These are phyloP conservation scores for Atractiella rhizophila DNA, from an alignment of 768 basidiomycete species.

Conservation along the genomic window DNA sequence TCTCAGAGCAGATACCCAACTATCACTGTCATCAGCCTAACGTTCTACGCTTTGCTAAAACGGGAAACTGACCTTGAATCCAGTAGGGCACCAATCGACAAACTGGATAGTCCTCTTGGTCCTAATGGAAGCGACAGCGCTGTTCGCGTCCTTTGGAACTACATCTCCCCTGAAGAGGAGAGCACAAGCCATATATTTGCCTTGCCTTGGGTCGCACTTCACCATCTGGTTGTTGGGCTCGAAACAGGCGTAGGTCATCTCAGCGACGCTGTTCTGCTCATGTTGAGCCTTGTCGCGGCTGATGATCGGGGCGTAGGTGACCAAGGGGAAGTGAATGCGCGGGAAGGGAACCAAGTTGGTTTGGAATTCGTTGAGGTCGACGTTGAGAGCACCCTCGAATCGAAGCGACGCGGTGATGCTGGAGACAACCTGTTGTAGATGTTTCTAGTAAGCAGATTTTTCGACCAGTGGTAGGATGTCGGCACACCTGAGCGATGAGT, in stretches of 20 bases:
- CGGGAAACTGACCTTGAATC: too few species aligned
- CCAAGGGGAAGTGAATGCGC: too few species aligned
- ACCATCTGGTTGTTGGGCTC: constrained; percentile 93
- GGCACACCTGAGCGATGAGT: constrained; percentile 86
- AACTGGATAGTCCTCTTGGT: constrained; percentile 95
- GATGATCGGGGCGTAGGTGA: constrained; percentile 79
- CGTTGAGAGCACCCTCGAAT: constrained; percentile 91
- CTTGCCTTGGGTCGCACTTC: constrained; percentile 83
- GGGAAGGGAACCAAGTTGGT: constrained; percentile 82
- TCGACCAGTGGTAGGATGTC: too few species aligned
- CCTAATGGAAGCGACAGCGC: constrained; percentile 79
- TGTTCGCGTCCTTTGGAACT: constrained; percentile 82
- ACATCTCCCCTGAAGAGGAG: constrained; percentile 42
- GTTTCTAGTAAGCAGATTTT: too few species aligned
- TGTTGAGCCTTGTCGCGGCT: constrained; percentile 79
- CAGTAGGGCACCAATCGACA: constrained; percentile 92
- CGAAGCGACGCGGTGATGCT: constrained; percentile 90
- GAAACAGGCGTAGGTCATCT: constrained; percentile 97
- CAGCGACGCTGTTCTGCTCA: constrained; percentile 87
- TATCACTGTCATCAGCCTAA: too few species aligned
- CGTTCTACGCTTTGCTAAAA: too few species aligned
- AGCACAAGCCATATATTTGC: constrained; percentile 57
- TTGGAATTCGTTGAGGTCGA: constrained; percentile 94
- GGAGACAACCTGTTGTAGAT: too few species aligned
- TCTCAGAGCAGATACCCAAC: constrained; percentile 97